Evolutionary conservation across 176 grass and related monocot species (phyloP).

Genomic region (Themeda triandra): DNA sequence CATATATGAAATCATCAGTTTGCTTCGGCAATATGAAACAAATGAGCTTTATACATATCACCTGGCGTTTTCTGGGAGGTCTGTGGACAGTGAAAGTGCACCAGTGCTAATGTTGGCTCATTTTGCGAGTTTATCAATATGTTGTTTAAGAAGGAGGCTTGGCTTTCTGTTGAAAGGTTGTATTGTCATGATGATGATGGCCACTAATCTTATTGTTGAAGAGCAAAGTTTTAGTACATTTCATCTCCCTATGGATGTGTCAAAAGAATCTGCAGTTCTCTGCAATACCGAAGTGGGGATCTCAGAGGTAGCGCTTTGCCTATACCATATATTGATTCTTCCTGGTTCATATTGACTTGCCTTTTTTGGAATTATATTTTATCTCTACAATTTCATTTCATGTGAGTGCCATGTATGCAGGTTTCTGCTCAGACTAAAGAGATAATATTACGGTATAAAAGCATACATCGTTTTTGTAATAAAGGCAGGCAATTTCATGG

Average conservation of each 20-base stretch:
- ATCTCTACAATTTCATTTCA: constrained; percentile 10
- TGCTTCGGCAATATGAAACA: constrained; percentile 28
- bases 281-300: neutral
- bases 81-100: neutral
- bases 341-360: neutral
- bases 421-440: neutral
- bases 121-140: constrained; percentile 47
- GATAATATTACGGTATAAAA: constrained; percentile 30
- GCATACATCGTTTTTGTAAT: constrained; percentile 10
- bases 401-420: neutral
- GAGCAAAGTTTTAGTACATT: constrained; percentile 15
- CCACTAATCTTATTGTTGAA: constrained; percentile 57
- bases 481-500: neutral
- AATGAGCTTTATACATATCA: constrained; percentile 29
- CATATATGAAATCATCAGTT: neutral
- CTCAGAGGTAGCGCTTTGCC: constrained; percentile 13
- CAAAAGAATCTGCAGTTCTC: constrained; percentile 5
- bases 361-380: neutral
- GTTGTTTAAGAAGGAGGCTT: constrained; percentile 47
- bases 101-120: constrained; percentile 42
- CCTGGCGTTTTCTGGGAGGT: constrained; percentile 7
- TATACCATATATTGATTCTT: neutral
- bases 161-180: constrained; percentile 53
- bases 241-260: constrained; percentile 5
- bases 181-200: constrained; percentile 61